A percentile compares a stretch with the other conserved stretches of the same genome.
Evolutionary conservation across 208 protist genomes (phyloP).

Genomic region (Lotmaria passim): DNA sequence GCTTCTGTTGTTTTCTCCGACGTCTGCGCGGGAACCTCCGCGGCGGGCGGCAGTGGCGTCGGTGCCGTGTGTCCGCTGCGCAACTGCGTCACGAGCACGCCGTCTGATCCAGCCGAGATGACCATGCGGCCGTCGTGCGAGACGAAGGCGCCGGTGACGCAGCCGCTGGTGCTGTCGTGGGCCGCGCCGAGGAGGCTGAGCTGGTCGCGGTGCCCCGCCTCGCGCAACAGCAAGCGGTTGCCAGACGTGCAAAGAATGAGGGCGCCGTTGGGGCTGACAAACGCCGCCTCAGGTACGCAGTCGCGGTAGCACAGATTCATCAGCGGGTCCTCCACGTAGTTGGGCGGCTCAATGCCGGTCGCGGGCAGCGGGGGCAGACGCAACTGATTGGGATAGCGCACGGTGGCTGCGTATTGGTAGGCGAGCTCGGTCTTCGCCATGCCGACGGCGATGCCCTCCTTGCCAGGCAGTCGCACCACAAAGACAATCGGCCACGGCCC

Average conservation of each 20-base stretch:
- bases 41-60: not conserved
- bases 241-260: conserved; percentile 55
- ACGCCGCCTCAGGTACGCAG: conserved; percentile 43
- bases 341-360: conserved; percentile 81
- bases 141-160: conserved; percentile 61
- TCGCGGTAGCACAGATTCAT: conserved; percentile 85
- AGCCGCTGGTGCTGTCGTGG: conserved; percentile 85
- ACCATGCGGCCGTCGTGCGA: conserved; percentile 90
- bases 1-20: no score
- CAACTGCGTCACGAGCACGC: conserved; percentile 88
- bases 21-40: not conserved
- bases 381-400: conserved; percentile 68
- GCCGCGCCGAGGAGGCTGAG: conserved; percentile 43
- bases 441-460: conserved; percentile 48
- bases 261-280: conserved; percentile 40
- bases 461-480: conserved; percentile 47
- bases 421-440: conserved; percentile 72
- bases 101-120: conserved; percentile 88
- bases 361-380: conserved; percentile 81
- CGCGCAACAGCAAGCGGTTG: conserved; percentile 33
- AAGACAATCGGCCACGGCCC: conserved; percentile 75
- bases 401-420: conserved; percentile 63
- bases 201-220: conserved; percentile 11
- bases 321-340: conserved; percentile 91
- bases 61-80: conserved; percentile 35